Evolutionary conservation across 768 basidiomycete species (phyloP).

Genomic region (Mycena vitilis): DNA sequence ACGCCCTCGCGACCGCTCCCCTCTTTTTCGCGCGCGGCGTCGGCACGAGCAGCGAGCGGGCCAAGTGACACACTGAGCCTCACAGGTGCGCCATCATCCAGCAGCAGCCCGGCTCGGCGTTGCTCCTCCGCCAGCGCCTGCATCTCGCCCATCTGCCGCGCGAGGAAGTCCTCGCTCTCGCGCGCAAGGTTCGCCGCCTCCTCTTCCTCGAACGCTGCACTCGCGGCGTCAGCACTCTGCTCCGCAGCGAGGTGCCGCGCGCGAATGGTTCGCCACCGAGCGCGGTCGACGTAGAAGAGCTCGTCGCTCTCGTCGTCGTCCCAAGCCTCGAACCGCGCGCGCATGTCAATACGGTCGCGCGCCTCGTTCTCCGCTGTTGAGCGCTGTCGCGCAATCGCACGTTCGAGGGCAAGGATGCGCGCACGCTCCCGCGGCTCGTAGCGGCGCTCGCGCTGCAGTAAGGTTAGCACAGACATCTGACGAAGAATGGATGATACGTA

Average conservation of each 20-base stretch:
- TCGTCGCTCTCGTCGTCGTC: conserved; percentile 96
- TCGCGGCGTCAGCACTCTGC: conserved; percentile 86
- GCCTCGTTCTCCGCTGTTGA: conserved; percentile 82
- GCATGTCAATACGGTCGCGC: conserved; percentile 83
- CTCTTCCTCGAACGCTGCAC: conserved; percentile 83
- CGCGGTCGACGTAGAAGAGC: conserved; percentile 90
- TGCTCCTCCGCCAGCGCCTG: conserved; percentile 92
- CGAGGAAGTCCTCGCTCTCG: conserved; percentile 94
- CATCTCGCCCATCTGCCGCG: conserved; percentile 96
- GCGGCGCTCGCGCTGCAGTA: conserved; percentile 85
- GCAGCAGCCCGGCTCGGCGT: conserved; percentile 87
- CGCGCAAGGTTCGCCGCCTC: conserved; percentile 88
- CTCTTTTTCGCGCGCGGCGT: conserved; percentile 53
- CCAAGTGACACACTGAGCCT: conserved; percentile 83
- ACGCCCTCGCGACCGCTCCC: conserved; percentile 59
- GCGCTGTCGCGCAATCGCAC: conserved; percentile 78
- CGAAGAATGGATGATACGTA: conserved; percentile 53
- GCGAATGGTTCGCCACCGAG: conserved; percentile 87
- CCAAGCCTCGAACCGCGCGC: conserved; percentile 86
- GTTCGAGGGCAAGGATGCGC: conserved; percentile 81
- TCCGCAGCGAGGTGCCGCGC: conserved; percentile 79
- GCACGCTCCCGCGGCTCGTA: conserved; percentile 91
- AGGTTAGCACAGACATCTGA: conserved; percentile 23
- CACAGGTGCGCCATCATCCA: conserved; percentile 93
- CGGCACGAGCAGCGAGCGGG: conserved; percentile 57